Conservation (phyloP, 257 asterid species). For the Ilex aquifolium region DNA sequence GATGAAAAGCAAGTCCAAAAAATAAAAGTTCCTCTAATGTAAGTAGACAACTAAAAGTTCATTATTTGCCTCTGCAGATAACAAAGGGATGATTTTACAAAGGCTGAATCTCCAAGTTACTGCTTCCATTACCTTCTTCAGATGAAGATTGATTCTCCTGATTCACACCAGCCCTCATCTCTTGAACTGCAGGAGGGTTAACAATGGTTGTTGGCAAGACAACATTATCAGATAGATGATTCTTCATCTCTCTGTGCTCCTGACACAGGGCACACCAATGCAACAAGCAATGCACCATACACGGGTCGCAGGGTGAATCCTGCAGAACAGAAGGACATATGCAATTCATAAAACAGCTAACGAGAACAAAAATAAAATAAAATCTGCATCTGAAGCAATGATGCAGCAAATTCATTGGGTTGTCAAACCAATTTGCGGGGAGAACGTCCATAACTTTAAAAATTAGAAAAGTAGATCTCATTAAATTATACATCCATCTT, state of each 20-base stretch:
- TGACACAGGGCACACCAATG: slow-evolving; percentile 96
- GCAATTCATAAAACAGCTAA: not conserved
- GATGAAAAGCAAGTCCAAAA: no score
- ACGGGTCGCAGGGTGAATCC: slow-evolving; percentile 87
- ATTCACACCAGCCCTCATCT: slow-evolving; percentile 38
- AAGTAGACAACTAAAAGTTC: no score
- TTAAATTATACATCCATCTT: no score
- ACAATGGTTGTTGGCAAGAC: slow-evolving; percentile 21
- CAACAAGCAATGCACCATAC: slow-evolving; percentile 73
- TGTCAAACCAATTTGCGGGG: no score
- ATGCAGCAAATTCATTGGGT: no score
- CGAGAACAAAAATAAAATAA: not conserved
- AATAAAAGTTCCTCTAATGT: no score
- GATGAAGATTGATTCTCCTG: slow-evolving; percentile 22
- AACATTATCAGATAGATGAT: slow-evolving; percentile 30
- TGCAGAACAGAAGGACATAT: slow-evolving; percentile 16
- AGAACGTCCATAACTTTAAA: no score
- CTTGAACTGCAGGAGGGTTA: slow-evolving; percentile 57
- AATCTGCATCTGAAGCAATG: not conserved
- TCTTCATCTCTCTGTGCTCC: slow-evolving; percentile 64
- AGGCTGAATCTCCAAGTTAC: slow-evolving; percentile 47
- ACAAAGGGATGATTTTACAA: slow-evolving; percentile 9
- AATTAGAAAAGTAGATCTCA: no score
- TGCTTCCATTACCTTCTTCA: slow-evolving; percentile 17
- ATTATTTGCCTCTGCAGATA: no score